phyloP scores from a whole-genome alignment of 495 filamentous ascomycete genomes.

The Penicillium psychrofluorescens region DNA sequence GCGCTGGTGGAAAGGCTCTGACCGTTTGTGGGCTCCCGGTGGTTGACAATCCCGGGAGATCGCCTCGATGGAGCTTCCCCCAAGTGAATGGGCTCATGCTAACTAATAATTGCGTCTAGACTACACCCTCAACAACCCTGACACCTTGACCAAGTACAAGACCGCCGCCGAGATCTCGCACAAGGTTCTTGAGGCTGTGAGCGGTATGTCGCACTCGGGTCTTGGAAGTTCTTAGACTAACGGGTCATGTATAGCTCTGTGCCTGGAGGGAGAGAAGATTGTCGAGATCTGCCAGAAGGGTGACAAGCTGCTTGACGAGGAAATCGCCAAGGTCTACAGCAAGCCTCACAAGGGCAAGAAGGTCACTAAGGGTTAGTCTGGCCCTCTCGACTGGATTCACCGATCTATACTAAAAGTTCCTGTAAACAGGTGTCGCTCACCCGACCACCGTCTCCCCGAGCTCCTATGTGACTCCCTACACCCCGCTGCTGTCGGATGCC shows the following conservation, averaged over 20 bases:
- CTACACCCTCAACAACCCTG: constrained; percentile 91
- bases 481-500: constrained; percentile 75
- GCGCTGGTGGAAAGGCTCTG: constrained; percentile 23
- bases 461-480: constrained; percentile 94
- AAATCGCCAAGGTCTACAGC: constrained; percentile 91
- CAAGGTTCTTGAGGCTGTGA: constrained; percentile 83
- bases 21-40: constrained; percentile 30
- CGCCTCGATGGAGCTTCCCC: constrained; percentile 5
- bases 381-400: not conserved
- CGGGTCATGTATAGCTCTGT: constrained; percentile 48
- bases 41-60: constrained; percentile 4
- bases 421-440: constrained; percentile 66
- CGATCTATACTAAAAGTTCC: not conserved
- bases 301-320: constrained; percentile 89
- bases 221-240: constrained; percentile 13
- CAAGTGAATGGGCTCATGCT: not conserved
- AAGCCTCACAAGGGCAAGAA: constrained; percentile 99
- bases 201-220: constrained; percentile 34
- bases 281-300: constrained; percentile 89
- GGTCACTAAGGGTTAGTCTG: constrained; percentile 68
- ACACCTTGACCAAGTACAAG: constrained; percentile 98
- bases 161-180: constrained; percentile 89
- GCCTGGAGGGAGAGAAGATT: constrained; percentile 81
- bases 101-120: constrained; percentile 47
- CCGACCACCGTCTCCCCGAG: constrained; percentile 93